These are phyloP conservation scores for Brassica carinata DNA, from an alignment of 345 rosid genomes.

Conservation along the genomic window DNA sequence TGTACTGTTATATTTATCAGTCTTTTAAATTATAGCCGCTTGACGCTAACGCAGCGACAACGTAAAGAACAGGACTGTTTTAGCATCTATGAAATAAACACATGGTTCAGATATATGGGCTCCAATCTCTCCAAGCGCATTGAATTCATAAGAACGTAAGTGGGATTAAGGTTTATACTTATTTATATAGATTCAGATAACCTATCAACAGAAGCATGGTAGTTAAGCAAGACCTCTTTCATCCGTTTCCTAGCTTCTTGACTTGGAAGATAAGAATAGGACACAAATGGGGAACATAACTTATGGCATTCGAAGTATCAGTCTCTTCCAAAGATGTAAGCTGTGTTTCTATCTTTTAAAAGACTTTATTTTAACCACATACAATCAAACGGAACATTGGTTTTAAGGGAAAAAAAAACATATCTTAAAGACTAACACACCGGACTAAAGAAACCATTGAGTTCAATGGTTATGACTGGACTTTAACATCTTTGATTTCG, in stretches of 20 bases:
- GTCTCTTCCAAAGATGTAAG: background rate
- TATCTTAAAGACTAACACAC: background rate
- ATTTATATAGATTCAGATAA: background rate
- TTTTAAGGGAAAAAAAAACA: background rate
- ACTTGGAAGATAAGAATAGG: background rate
- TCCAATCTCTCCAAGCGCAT: background rate
- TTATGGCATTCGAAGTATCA: background rate
- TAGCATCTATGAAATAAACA: background rate
- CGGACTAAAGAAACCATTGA: background rate
- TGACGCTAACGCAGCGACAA: too few relatives aligned
- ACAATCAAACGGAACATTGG: background rate
- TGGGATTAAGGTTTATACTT: background rate
- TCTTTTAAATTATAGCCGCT: too few relatives aligned
- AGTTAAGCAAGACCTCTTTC: background rate
- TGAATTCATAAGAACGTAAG: background rate
- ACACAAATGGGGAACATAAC: background rate
- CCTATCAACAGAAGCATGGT: background rate
- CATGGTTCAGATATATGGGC: background rate
- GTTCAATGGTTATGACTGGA: slow-evolving; percentile 2
- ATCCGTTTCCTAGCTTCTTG: background rate
- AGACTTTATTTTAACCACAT: background rate
- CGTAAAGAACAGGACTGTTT: background rate
- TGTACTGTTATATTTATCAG: too few relatives aligned
- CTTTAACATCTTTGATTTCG: background rate
- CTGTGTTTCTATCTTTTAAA: background rate